Percentiles rank a stretch among this genome's conserved stretches.
Conservation (phyloP, 2,329 filamentous ascomycete species). For the Botryotinia calthae region DNA sequence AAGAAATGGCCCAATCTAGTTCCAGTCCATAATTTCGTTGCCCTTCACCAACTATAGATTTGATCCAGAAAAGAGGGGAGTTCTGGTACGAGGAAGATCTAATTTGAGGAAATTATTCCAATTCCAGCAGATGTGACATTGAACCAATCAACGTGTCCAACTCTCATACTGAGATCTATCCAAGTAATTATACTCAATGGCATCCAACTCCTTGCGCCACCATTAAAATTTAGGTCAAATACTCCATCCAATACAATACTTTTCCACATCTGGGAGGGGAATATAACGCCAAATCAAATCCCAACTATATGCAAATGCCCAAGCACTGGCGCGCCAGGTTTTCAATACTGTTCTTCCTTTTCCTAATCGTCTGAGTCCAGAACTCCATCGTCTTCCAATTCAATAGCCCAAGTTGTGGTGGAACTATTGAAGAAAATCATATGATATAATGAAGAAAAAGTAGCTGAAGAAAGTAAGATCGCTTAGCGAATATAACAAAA, state of each 20-base stretch:
- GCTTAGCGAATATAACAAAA: neutral
- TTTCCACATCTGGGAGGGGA: conserved; percentile 3
- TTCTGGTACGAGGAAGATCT: neutral
- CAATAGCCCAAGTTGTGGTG: neutral
- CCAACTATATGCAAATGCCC: conserved; percentile 11
- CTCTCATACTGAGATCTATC: neutral
- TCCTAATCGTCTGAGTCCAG: neutral
- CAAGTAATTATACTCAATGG: neutral
- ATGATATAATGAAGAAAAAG: conserved; percentile 5
- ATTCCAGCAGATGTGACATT: neutral
- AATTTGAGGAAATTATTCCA: neutral
- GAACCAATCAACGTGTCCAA: neutral
- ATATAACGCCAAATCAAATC: conserved; percentile 19
- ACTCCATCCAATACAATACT: conserved; percentile 9
- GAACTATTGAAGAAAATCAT: neutral
- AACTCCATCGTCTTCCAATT: conserved; percentile 2
- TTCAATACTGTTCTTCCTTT: neutral
- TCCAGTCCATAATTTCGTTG: neutral
- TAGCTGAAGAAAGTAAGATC: neutral
- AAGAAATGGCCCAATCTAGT: neutral
- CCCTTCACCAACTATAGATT: neutral
- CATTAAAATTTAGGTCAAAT: neutral
- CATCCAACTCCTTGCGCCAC: conserved; percentile 3
- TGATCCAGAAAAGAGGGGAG: neutral
- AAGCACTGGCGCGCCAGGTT: neutral